These are phyloP conservation scores for Tetraselmis striata DNA, from an alignment of 139 green algal genomes.

Conservation along the genomic window DNA sequence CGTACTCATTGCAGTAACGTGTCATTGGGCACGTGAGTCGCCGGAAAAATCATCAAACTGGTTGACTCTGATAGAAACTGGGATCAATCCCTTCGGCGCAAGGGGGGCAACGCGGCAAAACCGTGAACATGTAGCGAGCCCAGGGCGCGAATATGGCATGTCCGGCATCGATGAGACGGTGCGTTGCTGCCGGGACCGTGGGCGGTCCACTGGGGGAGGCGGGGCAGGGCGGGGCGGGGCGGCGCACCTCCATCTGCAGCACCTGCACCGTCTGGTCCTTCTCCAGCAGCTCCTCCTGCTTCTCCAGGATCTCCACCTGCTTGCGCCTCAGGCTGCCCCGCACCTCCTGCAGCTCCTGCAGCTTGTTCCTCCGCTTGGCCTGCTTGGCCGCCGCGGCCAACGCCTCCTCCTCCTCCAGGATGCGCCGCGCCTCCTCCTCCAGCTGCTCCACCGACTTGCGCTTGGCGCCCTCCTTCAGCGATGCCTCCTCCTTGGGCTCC, in stretches of 20 bases:
- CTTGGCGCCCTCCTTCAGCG: background rate
- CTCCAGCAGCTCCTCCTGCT: slow-evolving; percentile 71
- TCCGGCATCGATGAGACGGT: too few relatives aligned
- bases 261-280: slow-evolving; percentile 73
- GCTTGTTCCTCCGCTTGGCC: background rate
- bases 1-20: too few relatives aligned
- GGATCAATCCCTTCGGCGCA: too few relatives aligned
- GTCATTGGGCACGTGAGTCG: too few relatives aligned
- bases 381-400: background rate
- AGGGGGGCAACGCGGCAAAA: too few relatives aligned
- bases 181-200: too few relatives aligned
- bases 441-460: background rate
- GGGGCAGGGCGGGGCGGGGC: too few relatives aligned
- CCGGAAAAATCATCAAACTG: too few relatives aligned
- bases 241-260: slow-evolving; percentile 69
- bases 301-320: slow-evolving; percentile 68
- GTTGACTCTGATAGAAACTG: too few relatives aligned
- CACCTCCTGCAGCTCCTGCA: slow-evolving; percentile 35
- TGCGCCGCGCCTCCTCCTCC: background rate
- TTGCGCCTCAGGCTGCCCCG: slow-evolving; percentile 69
- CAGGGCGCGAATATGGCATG: too few relatives aligned
- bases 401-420: background rate
- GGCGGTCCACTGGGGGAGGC: too few relatives aligned
- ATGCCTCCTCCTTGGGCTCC: background rate
- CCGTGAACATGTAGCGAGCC: too few relatives aligned